Base-by-base conservation (phyloP, 768 basidiomycete genomes). In the Boletus barrowsii region DNA sequence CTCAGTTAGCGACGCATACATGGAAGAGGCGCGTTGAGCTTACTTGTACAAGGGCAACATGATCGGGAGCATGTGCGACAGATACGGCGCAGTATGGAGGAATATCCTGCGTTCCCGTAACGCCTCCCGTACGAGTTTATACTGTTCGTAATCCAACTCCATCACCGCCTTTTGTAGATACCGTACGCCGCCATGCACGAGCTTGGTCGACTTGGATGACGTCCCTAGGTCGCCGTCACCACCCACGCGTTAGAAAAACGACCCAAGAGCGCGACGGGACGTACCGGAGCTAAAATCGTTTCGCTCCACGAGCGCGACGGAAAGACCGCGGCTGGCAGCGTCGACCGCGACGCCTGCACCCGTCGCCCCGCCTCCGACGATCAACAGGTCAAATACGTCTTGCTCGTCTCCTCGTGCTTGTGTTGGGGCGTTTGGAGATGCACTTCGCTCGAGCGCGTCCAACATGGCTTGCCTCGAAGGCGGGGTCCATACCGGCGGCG, bases 81-180 rank as follows among this genome's bases (percentile, higher is more conserved):
- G 79, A 72, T 99, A 97, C 0, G 96, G 96, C 0, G 96, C 96
- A 0, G 91, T 98, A 65, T 97, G 89, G 20, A 99, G 76, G 78
- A 99, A 99, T 47, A 95, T 94, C 55, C 78, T 80, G 30, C 96
- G 83, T 73, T 99, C 97, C 61, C 92, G 88, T 7, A 98, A 79
- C 14, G 96, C 95, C 69, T 98, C 96, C n/a, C 79, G 79, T 29
- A 99, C 96, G 54, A 99, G 88, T 69, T 97, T 97, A 77, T 87
- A 95, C 68, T 95, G 93, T 66, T 93, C 93, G 63, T 96, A 97
- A 68, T 98, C 96, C 57, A 97, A 83, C 63, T 96, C 95, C 64
- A 95, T 83, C 35, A 98, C 81, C 4, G 96, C 96, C 68, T 98
- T 99, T 66, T 99, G 96, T 11, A 99, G 83, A 71, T 99, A 99